These are phyloP conservation scores for Linum trigynum DNA, from an alignment of 345 rosid species.

Conservation along the genomic window DNA sequence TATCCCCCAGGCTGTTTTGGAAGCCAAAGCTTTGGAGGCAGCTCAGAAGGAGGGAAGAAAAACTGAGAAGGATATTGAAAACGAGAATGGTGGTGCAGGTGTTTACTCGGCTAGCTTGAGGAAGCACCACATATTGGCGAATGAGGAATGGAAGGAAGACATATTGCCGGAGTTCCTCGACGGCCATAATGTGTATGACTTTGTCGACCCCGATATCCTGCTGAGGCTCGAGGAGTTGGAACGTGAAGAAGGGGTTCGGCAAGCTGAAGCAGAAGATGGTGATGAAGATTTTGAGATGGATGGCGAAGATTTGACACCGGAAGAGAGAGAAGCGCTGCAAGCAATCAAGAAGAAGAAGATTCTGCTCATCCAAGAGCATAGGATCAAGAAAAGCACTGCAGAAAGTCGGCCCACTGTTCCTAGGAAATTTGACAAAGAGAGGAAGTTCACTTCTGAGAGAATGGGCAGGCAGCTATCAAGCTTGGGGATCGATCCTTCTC, in stretches of 20 bases:
- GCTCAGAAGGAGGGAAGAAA: slow-evolving; percentile 48
- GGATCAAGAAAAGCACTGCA: slow-evolving; percentile 76
- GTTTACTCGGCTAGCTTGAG: slow-evolving; percentile 80
- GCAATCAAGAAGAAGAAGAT: slow-evolving; percentile 68
- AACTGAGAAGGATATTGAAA: slow-evolving; percentile 72
- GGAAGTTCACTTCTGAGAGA: slow-evolving; percentile 46
- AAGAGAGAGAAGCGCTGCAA: slow-evolving; percentile 53
- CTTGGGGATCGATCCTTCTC: slow-evolving; percentile 58
- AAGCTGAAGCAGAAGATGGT: slow-evolving; percentile 48
- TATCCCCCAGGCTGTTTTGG: slow-evolving; percentile 74
- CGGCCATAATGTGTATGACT: slow-evolving; percentile 88
- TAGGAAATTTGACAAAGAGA: slow-evolving; percentile 70
- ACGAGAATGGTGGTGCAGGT: slow-evolving; percentile 94
- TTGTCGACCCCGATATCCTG: slow-evolving; percentile 74
- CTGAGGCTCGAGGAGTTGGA: slow-evolving; percentile 77
- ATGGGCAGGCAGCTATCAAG: slow-evolving; percentile 76
- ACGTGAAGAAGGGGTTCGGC: slow-evolving; percentile 34
- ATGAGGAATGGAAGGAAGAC: slow-evolving; percentile 91
- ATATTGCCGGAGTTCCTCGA: slow-evolving; percentile 83
- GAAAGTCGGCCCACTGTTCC: slow-evolving; percentile 65
- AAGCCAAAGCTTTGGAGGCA: slow-evolving; percentile 43
- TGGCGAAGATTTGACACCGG: slow-evolving; percentile 46
- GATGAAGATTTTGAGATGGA: slow-evolving; percentile 62
- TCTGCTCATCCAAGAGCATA: slow-evolving; percentile 52
- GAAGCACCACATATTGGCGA: slow-evolving; percentile 66